Evolutionary conservation across 75 land plant species (phyloP).

Genomic region (Azolla pinnata): DNA sequence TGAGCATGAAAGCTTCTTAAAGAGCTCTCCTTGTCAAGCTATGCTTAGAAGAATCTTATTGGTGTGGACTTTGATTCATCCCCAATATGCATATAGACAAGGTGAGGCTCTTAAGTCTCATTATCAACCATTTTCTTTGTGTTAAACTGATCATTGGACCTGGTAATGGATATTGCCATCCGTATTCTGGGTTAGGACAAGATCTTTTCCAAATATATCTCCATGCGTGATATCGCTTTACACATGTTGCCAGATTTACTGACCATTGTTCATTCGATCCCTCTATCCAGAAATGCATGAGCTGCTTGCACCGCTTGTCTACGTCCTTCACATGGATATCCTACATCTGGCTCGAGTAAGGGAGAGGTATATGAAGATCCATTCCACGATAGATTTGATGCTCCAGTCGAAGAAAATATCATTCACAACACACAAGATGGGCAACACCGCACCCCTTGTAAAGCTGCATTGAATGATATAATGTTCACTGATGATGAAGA

Average conservation of each 20-base stretch:
- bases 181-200: too few species aligned
- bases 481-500: not conserved
- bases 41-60: conserved; percentile 67
- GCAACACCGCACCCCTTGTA: not conserved
- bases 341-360: conserved; percentile 47
- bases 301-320: conserved; percentile 76
- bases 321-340: conserved; percentile 73
- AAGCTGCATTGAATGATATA: not conserved
- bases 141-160: too few species aligned
- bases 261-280: too few species aligned
- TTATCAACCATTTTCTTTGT: too few species aligned
- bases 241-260: too few species aligned
- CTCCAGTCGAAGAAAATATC: not conserved
- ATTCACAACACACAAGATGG: not conserved
- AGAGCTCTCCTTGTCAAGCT: conserved; percentile 69
- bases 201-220: too few species aligned
- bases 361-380: conserved; percentile 43
- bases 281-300: conserved; percentile 95
- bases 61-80: conserved; percentile 70
- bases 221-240: too few species aligned
- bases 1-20: conserved; percentile 73
- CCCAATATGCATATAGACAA: conserved; percentile 70
- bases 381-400: conserved; percentile 75
- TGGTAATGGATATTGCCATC: too few species aligned
- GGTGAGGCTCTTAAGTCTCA: conserved; percentile 34